A percentile compares a stretch with the other conserved stretches of the same genome.
These are phyloP conservation scores for Zymoseptoria brevis DNA, from an alignment of 2,329 filamentous ascomycete species.

Conservation along the genomic window DNA sequence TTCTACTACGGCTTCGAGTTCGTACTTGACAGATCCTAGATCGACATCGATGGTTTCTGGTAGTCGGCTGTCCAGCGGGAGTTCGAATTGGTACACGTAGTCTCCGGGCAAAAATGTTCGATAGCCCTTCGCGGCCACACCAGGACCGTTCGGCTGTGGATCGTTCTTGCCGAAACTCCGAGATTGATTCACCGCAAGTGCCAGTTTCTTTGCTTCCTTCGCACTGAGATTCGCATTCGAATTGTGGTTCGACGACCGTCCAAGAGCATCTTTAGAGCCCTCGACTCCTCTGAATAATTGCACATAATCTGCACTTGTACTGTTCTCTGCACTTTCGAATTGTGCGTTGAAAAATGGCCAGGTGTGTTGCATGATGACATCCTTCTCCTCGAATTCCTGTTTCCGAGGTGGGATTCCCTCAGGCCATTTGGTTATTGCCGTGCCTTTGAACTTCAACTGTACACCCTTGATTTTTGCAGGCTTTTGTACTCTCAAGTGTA, in stretches of 20 bases:
- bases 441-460: conserved; percentile 76
- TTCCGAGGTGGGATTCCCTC: conserved; percentile 87
- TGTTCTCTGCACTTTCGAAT: conserved; percentile 50
- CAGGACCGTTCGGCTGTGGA: conserved; percentile 43
- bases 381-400: conserved; percentile 72
- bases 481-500: conserved; percentile 77
- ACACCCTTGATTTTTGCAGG: conserved; percentile 89
- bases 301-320: conserved; percentile 56
- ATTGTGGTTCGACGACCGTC: conserved; percentile 29
- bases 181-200: conserved; percentile 71
- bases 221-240: conserved; percentile 37
- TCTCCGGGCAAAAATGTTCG: conserved; percentile 73
- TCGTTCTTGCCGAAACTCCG: conserved; percentile 81
- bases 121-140: conserved; percentile 69
- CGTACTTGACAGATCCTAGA: conserved; percentile 79
- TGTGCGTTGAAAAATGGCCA: conserved; percentile 87
- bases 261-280: conserved; percentile 25
- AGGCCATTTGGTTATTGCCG: conserved; percentile 88
- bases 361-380: conserved; percentile 78
- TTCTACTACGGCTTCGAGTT: conserved; percentile 76
- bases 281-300: conserved; percentile 44
- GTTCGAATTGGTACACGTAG: conserved; percentile 70
- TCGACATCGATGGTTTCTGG: conserved; percentile 82
- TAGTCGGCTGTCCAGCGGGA: conserved; percentile 69
- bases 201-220: conserved; percentile 58